A percentile compares a stretch with the other conserved stretches of the same genome.
Conservation (phyloP, 2,329 filamentous ascomycete genomes). For the Myriosclerotinia curreyana region DNA sequence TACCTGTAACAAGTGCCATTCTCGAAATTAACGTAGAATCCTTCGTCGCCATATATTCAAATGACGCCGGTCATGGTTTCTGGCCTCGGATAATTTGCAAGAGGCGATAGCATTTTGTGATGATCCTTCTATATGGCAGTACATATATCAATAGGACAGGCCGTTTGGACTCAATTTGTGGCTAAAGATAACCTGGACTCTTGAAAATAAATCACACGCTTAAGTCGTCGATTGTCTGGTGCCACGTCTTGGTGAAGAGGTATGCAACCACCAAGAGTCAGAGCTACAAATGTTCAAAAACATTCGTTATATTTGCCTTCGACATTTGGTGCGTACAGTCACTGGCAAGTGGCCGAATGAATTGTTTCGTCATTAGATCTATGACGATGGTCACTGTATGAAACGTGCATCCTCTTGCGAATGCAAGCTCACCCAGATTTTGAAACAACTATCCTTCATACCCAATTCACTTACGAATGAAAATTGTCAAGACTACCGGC, state of each 20-base stretch:
- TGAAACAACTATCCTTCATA: no score
- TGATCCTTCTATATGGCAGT: not conserved
- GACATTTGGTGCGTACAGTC: no score
- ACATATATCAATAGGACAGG: not conserved
- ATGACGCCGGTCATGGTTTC: not conserved
- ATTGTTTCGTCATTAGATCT: no score
- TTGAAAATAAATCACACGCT: fast-evolving
- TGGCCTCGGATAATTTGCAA: no score
- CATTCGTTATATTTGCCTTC: no score
- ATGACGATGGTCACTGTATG: no score
- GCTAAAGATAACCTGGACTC: fast-evolving
- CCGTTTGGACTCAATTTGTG: fast-evolving
- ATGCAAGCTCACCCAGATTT: not conserved
- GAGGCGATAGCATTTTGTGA: no score
- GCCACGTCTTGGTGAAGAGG: no score
- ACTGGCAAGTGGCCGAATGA: no score
- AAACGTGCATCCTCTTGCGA: not conserved
- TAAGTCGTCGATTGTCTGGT: not conserved
- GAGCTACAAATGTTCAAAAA: no score
- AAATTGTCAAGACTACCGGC: not conserved
- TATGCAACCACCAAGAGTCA: no score
- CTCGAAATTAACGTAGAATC: no score
- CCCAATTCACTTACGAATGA: not conserved
- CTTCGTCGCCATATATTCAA: not conserved
- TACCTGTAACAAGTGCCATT: not conserved